phyloP scores from a whole-genome alignment of 148 eudicot genomes.

The Diospyros kaki region DNA sequence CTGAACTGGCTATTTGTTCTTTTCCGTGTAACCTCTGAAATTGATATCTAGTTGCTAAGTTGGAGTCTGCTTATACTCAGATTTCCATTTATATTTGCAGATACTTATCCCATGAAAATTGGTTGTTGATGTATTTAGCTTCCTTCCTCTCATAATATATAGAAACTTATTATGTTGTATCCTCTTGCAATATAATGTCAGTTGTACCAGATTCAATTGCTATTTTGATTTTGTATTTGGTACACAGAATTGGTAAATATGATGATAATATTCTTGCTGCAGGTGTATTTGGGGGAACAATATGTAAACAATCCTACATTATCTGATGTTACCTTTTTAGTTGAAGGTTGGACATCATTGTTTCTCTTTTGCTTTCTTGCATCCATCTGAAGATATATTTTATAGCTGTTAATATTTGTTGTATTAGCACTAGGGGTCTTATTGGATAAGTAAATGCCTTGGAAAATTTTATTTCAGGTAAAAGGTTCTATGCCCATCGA shows the following conservation, averaged over 20 bases:
- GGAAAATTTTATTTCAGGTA: slow-evolving; percentile 37
- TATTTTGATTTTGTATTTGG: background rate
- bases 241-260: background rate
- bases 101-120: background rate
- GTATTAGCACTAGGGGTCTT: background rate
- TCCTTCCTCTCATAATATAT: background rate
- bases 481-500: slow-evolving; percentile 87
- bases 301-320: slow-evolving; percentile 77
- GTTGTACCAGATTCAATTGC: background rate
- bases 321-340: slow-evolving; percentile 79
- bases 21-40: background rate
- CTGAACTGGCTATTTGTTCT: background rate
- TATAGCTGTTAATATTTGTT: slow-evolving; percentile 5
- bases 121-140: background rate
- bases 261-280: slow-evolving; percentile 21
- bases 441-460: background rate
- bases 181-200: background rate
- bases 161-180: background rate
- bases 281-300: slow-evolving; percentile 93
- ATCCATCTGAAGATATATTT: background rate
- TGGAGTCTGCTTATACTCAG: background rate
- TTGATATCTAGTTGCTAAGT: background rate
- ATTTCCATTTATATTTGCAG: background rate
- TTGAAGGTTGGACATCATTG: slow-evolving; percentile 57
- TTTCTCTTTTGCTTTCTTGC: slow-evolving; percentile 3